These are phyloP conservation scores for Pichia cabralensis DNA, from an alignment of 805 yeast species.

Conservation along the genomic window DNA sequence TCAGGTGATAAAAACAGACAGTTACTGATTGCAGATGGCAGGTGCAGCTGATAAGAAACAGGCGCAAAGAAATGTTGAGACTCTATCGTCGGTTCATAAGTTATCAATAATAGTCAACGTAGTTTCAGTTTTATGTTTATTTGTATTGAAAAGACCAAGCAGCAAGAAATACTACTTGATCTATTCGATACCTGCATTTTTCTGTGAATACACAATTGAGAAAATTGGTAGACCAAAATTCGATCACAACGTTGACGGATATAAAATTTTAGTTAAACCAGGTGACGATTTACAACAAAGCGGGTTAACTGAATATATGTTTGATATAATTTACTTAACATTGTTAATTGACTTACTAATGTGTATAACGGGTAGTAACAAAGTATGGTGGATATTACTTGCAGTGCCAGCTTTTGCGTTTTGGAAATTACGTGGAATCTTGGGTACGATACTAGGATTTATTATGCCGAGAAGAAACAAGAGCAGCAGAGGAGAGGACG, in stretches of 20 bases:
- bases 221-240: slow-evolving; percentile 51
- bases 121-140: slow-evolving; percentile 29
- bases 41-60: slow-evolving; percentile 31
- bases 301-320: slow-evolving; percentile 66
- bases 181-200: slow-evolving; percentile 31
- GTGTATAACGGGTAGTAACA: slow-evolving; percentile 43
- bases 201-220: slow-evolving; percentile 45
- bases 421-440: slow-evolving; percentile 35
- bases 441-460: slow-evolving; percentile 19
- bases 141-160: slow-evolving; percentile 35
- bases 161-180: slow-evolving; percentile 32
- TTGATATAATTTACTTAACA: slow-evolving; percentile 60
- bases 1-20: too few species aligned
- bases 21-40: slow-evolving; percentile 27
- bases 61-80: slow-evolving; percentile 22
- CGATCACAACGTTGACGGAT: slow-evolving; percentile 28
- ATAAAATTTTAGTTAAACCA: slow-evolving; percentile 31
- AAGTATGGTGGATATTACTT: slow-evolving; percentile 49
- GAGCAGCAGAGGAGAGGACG: slow-evolving; percentile 2
- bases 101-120: slow-evolving; percentile 31
- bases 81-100: slow-evolving; percentile 24
- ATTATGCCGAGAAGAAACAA: slow-evolving; percentile 11
- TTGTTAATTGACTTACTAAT: slow-evolving; percentile 46
- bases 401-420: slow-evolving; percentile 43
- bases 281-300: slow-evolving; percentile 53